Base-by-base conservation (phyloP, 768 basidiomycete genomes). In the Kwoniella bestiolae region DNA sequence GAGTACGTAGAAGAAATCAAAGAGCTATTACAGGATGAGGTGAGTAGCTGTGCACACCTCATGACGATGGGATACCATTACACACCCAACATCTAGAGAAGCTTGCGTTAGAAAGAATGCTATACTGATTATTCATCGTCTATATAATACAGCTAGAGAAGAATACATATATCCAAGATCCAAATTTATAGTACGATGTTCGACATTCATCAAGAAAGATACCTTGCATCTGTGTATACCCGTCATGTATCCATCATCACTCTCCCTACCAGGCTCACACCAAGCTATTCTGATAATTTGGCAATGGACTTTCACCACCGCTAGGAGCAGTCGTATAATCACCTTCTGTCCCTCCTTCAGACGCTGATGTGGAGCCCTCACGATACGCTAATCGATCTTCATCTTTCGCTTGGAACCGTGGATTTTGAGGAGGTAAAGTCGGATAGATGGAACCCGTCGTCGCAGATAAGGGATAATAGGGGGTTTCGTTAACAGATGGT, bases 121-220 rank as follows among this genome's bases (percentile, higher is more conserved):
- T 49, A 49, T 49, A 21, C 46, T 49, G 46, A 46, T 50, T 60
- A 21, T n/a, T 32, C 44, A 9, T 34, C 34, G 28, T 44, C 0
- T 25, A 41, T 41, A 16, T 14, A 14, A 8, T 16, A 38, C 55
- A 77, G 76, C 69, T 77, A 46, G 76, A 77, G 65, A 74, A 77
- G 60, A 74, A 77, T 65, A 77, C 76, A 9, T 77, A 74, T 65
- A 59, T 71, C 23, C 69, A 68, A 50, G 71, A 74, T 67, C 73
- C 70, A 5, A 65, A 76, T 32, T 41, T 72, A 47, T 69, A 60
- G 34, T 12, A 14, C 45, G 31, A 47, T 5, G 11, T 9, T 47
- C 23, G 6, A 47, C 6, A 21, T 28, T 26, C 51, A 14, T 56
- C 35, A 14, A 35, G 18, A 41, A 41, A 8, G n/a, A 56, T 38